Percentiles rank a stretch among this genome's conserved stretches.
These are phyloP conservation scores for Aspergillus fischeri DNA, from an alignment of 2,329 filamentous ascomycete species.

Conservation along the genomic window DNA sequence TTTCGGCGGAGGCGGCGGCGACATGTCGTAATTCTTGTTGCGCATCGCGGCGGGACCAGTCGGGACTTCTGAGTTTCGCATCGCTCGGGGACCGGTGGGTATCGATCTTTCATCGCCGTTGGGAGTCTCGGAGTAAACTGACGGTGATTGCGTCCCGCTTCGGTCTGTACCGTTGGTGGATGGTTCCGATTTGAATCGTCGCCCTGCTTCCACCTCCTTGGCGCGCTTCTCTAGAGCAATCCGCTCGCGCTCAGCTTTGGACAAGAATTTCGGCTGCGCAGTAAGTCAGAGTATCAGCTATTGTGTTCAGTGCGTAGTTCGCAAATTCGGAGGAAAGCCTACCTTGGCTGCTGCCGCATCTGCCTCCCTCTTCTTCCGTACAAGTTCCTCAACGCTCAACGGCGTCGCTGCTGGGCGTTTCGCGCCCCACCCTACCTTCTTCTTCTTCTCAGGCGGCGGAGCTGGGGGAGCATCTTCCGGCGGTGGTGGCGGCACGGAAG, in stretches of 20 bases:
- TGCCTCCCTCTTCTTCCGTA: slow-evolving; percentile 79
- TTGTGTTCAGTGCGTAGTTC: neutral
- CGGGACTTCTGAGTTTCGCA: slow-evolving; percentile 51
- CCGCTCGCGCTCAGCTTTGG: slow-evolving; percentile 75
- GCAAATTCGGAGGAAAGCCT: slow-evolving; percentile 21
- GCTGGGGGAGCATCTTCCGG: slow-evolving; percentile 42
- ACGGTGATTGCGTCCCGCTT: slow-evolving; percentile 19
- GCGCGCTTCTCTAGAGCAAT: slow-evolving; percentile 72
- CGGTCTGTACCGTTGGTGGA: slow-evolving; percentile 21
- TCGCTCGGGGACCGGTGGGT: slow-evolving; percentile 69
- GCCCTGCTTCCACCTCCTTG: slow-evolving; percentile 65
- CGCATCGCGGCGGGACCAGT: slow-evolving; percentile 68
- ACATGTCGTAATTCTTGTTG: slow-evolving; percentile 50
- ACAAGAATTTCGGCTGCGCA: slow-evolving; percentile 71
- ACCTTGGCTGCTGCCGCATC: slow-evolving; percentile 78
- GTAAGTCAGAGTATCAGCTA: slow-evolving; percentile 15
- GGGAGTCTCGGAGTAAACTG: slow-evolving; percentile 13
- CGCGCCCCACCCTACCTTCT: slow-evolving; percentile 52
- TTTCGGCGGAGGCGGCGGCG: slow-evolving; percentile 45
- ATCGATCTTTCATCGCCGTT: slow-evolving; percentile 38
- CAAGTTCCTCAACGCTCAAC: slow-evolving; percentile 78
- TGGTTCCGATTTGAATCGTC: slow-evolving; percentile 45
- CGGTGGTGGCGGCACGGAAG: slow-evolving; percentile 39
- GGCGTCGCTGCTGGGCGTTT: slow-evolving; percentile 45
- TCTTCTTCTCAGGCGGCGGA: slow-evolving; percentile 45